These are phyloP conservation scores for Saitozyma sp. DNA, from an alignment of 768 basidiomycete genomes.

Conservation along the genomic window DNA sequence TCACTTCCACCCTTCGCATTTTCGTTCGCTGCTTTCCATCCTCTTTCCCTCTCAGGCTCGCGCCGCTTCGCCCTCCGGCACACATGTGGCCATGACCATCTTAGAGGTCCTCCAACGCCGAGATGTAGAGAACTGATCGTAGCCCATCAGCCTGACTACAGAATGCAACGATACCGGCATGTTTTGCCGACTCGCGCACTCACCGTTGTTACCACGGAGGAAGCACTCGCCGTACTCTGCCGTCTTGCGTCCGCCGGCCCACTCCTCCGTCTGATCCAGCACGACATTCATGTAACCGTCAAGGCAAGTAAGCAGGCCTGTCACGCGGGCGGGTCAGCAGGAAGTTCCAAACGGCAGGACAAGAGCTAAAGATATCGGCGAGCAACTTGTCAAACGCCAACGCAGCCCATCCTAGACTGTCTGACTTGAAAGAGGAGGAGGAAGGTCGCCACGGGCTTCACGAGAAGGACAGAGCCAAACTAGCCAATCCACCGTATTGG, in stretches of 20 bases:
- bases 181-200: constrained; percentile 4
- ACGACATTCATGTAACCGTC: constrained; percentile 99
- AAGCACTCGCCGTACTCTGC: constrained; percentile 95
- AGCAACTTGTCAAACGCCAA: too few species aligned
- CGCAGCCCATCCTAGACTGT: too few species aligned
- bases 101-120: constrained; percentile 46
- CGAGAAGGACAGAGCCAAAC: too few species aligned
- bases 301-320: constrained; percentile 88
- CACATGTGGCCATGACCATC: not conserved
- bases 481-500: not conserved
- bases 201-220: constrained; percentile 58
- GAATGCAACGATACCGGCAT: not conserved
- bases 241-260: constrained; percentile 80
- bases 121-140: constrained; percentile 47
- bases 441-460: too few species aligned
- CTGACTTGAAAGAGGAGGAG: not conserved
- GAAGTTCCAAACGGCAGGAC: too few species aligned
- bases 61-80: not conserved
- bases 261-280: constrained; percentile 93
- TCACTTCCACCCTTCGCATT: not conserved
- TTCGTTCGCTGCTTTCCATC: not conserved
- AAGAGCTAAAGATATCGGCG: too few species aligned
- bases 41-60: not conserved
- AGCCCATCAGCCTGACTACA: not conserved
- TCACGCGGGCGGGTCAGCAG: too few species aligned